These are phyloP conservation scores for Reticulascus tulasneorum DNA, from an alignment of 2,329 filamentous ascomycete species.

Conservation along the genomic window DNA sequence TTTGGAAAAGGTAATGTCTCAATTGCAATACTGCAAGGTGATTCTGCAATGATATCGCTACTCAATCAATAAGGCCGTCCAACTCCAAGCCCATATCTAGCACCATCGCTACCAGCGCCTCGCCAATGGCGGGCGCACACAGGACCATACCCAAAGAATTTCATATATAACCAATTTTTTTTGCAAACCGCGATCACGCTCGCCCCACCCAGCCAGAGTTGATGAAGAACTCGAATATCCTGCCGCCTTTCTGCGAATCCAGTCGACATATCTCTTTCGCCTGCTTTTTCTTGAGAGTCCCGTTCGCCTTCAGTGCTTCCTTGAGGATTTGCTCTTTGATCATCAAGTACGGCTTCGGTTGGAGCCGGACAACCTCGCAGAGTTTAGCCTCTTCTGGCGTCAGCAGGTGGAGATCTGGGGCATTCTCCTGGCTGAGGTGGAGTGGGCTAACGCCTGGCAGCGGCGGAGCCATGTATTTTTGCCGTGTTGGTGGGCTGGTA, in stretches of 20 bases:
- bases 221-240: constrained; percentile 93
- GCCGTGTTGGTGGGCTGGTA: constrained; percentile 32
- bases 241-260: constrained; percentile 77
- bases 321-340: constrained; percentile 92
- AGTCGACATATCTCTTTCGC: constrained; percentile 81
- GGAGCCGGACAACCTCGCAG: constrained; percentile 77
- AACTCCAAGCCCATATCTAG: too few relatives aligned
- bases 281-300: constrained; percentile 88
- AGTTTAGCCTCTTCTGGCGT: constrained; percentile 80
- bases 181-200: constrained; percentile 50
- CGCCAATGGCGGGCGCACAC: too few relatives aligned
- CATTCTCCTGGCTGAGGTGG: constrained; percentile 68
- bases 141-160: too few relatives aligned
- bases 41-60: too few relatives aligned
- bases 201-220: constrained; percentile 90
- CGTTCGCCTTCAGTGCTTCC: constrained; percentile 85
- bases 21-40: too few relatives aligned
- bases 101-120: too few relatives aligned
- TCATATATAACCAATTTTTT: too few relatives aligned
- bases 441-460: constrained; percentile 61
- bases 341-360: constrained; percentile 91
- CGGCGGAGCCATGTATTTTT: constrained; percentile 50
- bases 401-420: constrained; percentile 80
- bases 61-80: too few relatives aligned
- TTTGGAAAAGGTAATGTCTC: too few relatives aligned